Evolutionary conservation across 2,329 filamentous ascomycete species (phyloP).

Genomic region (Xylaria sp.): DNA sequence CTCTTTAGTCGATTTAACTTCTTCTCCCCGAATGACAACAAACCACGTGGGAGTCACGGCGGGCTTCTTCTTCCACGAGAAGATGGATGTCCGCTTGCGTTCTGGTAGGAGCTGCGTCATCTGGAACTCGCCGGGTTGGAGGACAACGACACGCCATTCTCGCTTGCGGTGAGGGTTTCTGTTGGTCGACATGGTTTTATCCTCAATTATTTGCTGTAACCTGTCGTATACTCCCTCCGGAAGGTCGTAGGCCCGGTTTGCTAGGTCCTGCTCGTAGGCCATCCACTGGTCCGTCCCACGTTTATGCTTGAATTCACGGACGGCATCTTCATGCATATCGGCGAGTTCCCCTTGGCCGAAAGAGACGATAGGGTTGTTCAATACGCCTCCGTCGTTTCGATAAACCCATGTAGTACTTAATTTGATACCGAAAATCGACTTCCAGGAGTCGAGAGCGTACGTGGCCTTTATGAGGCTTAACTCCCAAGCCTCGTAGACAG

Average conservation of each 20-base stretch:
- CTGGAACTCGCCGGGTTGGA: slow-evolving; percentile 40
- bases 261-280: slow-evolving; percentile 44
- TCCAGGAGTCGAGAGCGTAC: slow-evolving; percentile 12
- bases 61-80: slow-evolving; percentile 35
- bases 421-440: slow-evolving; percentile 40
- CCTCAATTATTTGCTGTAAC: slow-evolving; percentile 38
- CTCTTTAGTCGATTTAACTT: slow-evolving; percentile 43
- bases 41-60: slow-evolving; percentile 35
- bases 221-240: slow-evolving; percentile 34
- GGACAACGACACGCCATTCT: slow-evolving; percentile 43
- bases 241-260: slow-evolving; percentile 40
- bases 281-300: slow-evolving; percentile 31
- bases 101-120: slow-evolving; percentile 44
- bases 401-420: slow-evolving; percentile 33
- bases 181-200: slow-evolving; percentile 40
- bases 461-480: slow-evolving; percentile 15
- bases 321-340: slow-evolving; percentile 38
- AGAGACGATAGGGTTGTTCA: slow-evolving; percentile 29
- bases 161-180: slow-evolving; percentile 40
- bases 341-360: slow-evolving; percentile 43
- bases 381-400: slow-evolving; percentile 31
- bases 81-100: slow-evolving; percentile 40
- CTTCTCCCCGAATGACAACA: slow-evolving; percentile 42
- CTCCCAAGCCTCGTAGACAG: slow-evolving; percentile 37
- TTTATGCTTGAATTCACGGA: slow-evolving; percentile 35